phyloP scores from a whole-genome alignment of 75 land plant species.

The Larix kaempferi region DNA sequence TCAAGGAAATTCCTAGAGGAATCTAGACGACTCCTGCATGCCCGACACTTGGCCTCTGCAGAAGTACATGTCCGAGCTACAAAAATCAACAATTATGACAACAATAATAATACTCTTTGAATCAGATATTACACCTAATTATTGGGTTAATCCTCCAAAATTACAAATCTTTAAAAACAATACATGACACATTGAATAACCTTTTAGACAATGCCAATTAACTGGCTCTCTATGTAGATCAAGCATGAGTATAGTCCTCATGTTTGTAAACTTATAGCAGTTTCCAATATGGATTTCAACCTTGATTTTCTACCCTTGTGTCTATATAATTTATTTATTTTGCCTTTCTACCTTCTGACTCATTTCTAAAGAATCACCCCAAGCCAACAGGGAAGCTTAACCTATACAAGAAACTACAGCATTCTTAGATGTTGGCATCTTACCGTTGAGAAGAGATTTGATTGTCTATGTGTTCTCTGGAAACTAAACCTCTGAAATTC shows the following conservation, averaged over 20 bases:
- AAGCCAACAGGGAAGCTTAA: constrained; percentile 4
- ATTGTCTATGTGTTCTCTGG: constrained; percentile 90
- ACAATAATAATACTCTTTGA: neutral
- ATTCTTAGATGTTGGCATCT: neutral
- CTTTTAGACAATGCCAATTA: neutral
- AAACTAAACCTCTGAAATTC: constrained; percentile 91
- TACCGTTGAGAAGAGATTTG: constrained; percentile 90
- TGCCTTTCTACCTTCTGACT: neutral
- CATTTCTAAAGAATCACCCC: neutral
- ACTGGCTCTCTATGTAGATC: neutral
- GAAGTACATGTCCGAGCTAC: no score
- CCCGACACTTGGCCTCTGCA: no score
- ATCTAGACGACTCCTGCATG: no score
- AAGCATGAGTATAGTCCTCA: neutral
- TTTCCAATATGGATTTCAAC: neutral
- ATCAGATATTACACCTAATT: neutral
- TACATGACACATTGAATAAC: neutral
- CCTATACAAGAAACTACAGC: constrained; percentile 1
- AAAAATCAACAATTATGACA: no score
- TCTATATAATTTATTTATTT: neutral
- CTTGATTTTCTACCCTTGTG: neutral
- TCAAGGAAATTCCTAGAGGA: no score
- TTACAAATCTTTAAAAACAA: neutral
- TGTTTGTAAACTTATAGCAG: neutral
- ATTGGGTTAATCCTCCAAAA: neutral